Percentiles rank a stretch among this genome's conserved stretches.
Evolutionary conservation across 202 grass and related monocot genomes (phyloP).

Genomic region (Schoenoplectus triqueter): DNA sequence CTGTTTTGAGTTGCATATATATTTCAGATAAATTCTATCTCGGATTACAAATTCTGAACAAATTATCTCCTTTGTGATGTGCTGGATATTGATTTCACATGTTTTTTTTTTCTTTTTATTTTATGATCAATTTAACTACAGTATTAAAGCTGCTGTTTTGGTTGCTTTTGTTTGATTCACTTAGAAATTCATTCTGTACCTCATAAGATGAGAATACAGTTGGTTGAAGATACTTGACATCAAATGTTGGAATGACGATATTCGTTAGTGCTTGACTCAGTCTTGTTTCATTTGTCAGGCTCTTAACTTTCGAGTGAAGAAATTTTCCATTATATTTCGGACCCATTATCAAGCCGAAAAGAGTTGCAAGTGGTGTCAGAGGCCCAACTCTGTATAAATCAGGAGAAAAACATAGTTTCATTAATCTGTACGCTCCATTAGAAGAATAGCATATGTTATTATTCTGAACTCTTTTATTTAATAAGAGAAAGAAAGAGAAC

Average conservation of each 20-base stretch:
- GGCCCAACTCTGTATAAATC: conserved; percentile 33
- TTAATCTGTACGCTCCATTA: background rate
- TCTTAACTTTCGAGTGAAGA: conserved; percentile 56
- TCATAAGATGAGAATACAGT: conserved; percentile 63
- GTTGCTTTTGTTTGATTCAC: conserved; percentile 12
- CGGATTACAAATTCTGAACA: background rate
- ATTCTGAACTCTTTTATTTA: background rate
- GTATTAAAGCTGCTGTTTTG: background rate
- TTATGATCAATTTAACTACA: background rate
- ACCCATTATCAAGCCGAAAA: conserved; percentile 22
- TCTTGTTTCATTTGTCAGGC: conserved; percentile 36
- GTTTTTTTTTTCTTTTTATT: background rate
- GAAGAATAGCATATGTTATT: background rate
- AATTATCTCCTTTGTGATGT: background rate
- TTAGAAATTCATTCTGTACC: conserved; percentile 12
- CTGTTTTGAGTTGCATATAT: background rate
- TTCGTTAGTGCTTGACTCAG: conserved; percentile 56
- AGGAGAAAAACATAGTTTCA: background rate
- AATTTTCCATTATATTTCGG: conserved; percentile 65
- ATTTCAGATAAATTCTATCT: background rate
- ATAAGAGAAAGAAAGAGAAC: background rate
- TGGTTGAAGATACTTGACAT: conserved; percentile 58
- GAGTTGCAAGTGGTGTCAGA: conserved; percentile 25
- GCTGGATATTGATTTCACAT: background rate
- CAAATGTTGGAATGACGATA: conserved; percentile 60